phyloP scores from a whole-genome alignment of 2,329 filamentous ascomycete species.

The Claviceps paspali region DNA sequence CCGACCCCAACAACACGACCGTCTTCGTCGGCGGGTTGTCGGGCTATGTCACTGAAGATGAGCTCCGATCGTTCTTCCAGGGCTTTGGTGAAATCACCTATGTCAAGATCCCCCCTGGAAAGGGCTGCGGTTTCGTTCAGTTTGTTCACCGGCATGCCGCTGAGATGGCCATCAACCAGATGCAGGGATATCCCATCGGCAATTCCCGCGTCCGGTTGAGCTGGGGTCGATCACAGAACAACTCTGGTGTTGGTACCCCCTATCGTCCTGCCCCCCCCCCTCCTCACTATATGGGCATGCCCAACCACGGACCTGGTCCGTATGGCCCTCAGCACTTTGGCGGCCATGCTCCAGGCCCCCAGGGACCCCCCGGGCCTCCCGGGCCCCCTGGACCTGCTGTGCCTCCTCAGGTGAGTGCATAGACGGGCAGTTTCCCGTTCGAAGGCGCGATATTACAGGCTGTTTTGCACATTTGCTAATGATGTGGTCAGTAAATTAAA shows the following conservation, averaged over 20 bases:
- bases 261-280: slow-evolving; percentile 78
- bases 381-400: slow-evolving; percentile 21
- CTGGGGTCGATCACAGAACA: slow-evolving; percentile 98
- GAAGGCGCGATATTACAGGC: background rate
- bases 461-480: slow-evolving; percentile 2
- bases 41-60: slow-evolving; percentile 96
- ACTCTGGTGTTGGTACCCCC: slow-evolving; percentile 92
- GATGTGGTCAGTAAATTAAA: background rate
- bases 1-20: slow-evolving; percentile 97
- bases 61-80: slow-evolving; percentile 99
- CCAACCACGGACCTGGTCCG: slow-evolving; percentile 26
- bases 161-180: slow-evolving; percentile 99
- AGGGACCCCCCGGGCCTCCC: slow-evolving; percentile 21
- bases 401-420: slow-evolving; percentile 23
- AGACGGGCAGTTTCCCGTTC: background rate
- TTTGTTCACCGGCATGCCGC: slow-evolving; percentile 97
- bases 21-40: slow-evolving; percentile 96
- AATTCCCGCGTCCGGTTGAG: slow-evolving; percentile 95
- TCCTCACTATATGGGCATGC: slow-evolving; percentile 38
- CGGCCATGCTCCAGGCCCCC: slow-evolving; percentile 22
- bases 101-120: slow-evolving; percentile 98
- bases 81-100: slow-evolving; percentile 99
- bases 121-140: slow-evolving; percentile 97
- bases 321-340: slow-evolving; percentile 24
- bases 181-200: slow-evolving; percentile 98